Evolutionary conservation across 2,329 filamentous ascomycete species (phyloP).

Genomic region (Drechmeria coniospora): DNA sequence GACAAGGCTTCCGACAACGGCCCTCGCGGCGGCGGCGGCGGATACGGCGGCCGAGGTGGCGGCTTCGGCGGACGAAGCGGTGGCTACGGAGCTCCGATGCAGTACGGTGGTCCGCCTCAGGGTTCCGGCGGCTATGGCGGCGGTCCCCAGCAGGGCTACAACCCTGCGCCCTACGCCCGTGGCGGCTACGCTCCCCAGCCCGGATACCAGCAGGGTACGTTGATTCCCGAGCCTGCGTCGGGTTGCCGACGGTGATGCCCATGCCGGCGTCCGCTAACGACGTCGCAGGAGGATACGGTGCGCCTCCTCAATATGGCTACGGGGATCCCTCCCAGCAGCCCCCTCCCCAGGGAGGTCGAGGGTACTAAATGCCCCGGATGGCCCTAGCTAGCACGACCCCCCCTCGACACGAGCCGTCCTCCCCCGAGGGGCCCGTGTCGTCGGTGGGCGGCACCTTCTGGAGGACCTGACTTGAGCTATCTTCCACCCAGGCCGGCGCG

Average conservation of each 20-base stretch:
- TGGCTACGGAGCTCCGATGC: conserved; percentile 26
- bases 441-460: not conserved
- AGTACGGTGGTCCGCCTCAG: conserved; percentile 20
- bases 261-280: too few species aligned
- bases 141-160: conserved; percentile 21
- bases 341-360: conserved; percentile 8
- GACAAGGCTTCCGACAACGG: conserved; percentile 84
- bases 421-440: too few species aligned
- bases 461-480: not conserved
- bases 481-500: not conserved
- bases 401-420: conserved; percentile 1
- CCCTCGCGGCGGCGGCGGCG: conserved; percentile 30
- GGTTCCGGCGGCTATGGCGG: conserved; percentile 21
- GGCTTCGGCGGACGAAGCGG: conserved; percentile 28
- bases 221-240: too few species aligned
- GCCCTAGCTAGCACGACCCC: conserved; percentile 1
- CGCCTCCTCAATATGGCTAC: conserved; percentile 31
- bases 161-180: conserved; percentile 20
- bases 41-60: conserved; percentile 18
- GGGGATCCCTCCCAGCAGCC: conserved; percentile 10
- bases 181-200: conserved; percentile 20
- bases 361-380: conserved; percentile 8
- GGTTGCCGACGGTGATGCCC: too few species aligned
- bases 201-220: conserved; percentile 23
- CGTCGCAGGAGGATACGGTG: conserved; percentile 23